A percentile compares a stretch with the other conserved stretches of the same genome.
These are phyloP conservation scores for Gymnopus androsaceus DNA, from an alignment of 1,284 basidiomycete species.

Conservation along the genomic window DNA sequence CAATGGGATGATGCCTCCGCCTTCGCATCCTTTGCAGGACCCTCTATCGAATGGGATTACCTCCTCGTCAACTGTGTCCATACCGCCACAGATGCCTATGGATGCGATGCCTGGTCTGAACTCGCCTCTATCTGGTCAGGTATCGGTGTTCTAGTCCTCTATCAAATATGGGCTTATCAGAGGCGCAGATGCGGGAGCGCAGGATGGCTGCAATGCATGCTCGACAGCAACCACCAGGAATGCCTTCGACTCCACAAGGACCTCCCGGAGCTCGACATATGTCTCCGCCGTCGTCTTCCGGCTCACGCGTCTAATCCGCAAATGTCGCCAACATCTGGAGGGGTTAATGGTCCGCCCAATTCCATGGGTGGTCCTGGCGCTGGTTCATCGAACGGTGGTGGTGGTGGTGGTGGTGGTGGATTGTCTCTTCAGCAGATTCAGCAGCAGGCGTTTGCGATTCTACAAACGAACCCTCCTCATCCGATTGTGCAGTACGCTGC, in stretches of 20 bases:
- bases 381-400: no score
- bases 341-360: conserved; percentile 18
- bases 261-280: conserved; percentile 36
- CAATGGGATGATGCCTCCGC: conserved; percentile 37
- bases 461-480: conserved; percentile 55
- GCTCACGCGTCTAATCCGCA: conserved; percentile 7
- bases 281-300: conserved; percentile 40
- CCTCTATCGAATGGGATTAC: conserved; percentile 19
- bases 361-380: conserved; percentile 1
- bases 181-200: conserved; percentile 14
- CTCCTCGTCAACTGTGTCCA: conserved; percentile 16
- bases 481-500: conserved; percentile 59
- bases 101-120: conserved; percentile 39
- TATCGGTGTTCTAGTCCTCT: conserved; percentile 22
- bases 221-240: conserved; percentile 17
- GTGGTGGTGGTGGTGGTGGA: conserved; percentile 1
- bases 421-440: conserved; percentile 24
- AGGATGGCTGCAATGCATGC: conserved; percentile 9
- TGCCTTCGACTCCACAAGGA: conserved; percentile 9
- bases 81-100: conserved; percentile 45
- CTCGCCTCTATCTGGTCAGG: conserved; percentile 23
- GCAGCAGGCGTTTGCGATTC: conserved; percentile 48
- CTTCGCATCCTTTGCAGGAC: conserved; percentile 17
- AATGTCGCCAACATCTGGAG: conserved; percentile 16
- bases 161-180: conserved; percentile 10